These are phyloP conservation scores for Aspergillus alliaceus DNA, from an alignment of 2,329 filamentous ascomycete species.

Conservation along the genomic window DNA sequence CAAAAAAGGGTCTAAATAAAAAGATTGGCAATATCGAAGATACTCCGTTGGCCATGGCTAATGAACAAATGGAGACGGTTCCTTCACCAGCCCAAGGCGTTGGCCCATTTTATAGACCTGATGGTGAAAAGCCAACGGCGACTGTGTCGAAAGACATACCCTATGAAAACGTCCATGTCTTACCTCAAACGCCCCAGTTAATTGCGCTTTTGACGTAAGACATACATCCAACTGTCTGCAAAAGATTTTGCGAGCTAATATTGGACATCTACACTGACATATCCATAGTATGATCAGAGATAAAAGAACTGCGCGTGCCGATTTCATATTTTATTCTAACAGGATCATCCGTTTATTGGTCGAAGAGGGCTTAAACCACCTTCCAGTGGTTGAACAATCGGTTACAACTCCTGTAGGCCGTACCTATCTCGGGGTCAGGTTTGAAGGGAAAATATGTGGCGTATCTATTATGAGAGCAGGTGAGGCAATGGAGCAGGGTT, in stretches of 20 bases:
- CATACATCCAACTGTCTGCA: background rate
- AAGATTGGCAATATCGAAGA: too few species aligned
- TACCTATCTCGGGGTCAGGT: conserved; percentile 85
- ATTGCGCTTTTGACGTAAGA: conserved; percentile 96
- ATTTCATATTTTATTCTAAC: conserved; percentile 99
- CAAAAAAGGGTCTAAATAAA: too few species aligned
- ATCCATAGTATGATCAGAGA: conserved; percentile 84
- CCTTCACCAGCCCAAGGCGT: conserved; percentile 63
- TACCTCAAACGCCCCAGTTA: conserved; percentile 91
- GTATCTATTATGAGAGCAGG: conserved; percentile 98
- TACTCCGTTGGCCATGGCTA: conserved; percentile 20
- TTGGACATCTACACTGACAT: conserved; percentile 7
- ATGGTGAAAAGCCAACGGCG: conserved; percentile 77
- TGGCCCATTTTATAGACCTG: conserved; percentile 75
- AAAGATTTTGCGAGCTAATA: background rate
- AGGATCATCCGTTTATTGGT: conserved; percentile 94
- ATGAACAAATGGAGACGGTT: conserved; percentile 27
- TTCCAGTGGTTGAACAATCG: conserved; percentile 83
- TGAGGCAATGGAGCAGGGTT: conserved; percentile 96
- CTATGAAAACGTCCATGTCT: conserved; percentile 83
- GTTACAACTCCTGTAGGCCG: conserved; percentile 90
- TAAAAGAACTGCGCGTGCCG: conserved; percentile 82
- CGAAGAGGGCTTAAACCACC: conserved; percentile 94
- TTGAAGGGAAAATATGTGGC: conserved; percentile 97
- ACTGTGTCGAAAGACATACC: conserved; percentile 82